Percentiles rank a stretch among this genome's conserved stretches.
Conservation (phyloP, 2,329 filamentous ascomycete genomes). For the Aspergillus thermomutatus region DNA sequence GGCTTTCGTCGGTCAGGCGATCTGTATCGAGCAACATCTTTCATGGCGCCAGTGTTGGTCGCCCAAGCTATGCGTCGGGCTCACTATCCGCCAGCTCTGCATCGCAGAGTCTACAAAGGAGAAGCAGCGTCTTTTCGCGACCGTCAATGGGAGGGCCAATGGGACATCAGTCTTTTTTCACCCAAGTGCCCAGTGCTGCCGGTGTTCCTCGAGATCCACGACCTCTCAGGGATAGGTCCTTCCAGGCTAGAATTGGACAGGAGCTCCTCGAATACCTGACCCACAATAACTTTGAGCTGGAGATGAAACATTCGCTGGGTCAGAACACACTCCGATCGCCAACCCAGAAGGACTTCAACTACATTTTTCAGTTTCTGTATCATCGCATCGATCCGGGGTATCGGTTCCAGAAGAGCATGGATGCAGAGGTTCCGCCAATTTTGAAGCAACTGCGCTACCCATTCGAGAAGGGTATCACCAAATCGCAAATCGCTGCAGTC, state of each 20-base stretch:
- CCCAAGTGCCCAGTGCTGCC: conserved; percentile 75
- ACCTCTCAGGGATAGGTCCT: conserved; percentile 75
- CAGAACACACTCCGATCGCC: conserved; percentile 89
- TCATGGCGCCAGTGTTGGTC: conserved; percentile 54
- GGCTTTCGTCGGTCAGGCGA: conserved; percentile 76
- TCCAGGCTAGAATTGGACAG: conserved; percentile 77
- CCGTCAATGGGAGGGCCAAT: conserved; percentile 65
- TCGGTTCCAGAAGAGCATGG: conserved; percentile 89
- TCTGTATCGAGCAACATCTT: conserved; percentile 71
- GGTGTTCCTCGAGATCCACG: conserved; percentile 84
- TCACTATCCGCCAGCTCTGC: conserved; percentile 53
- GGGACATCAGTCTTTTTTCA: conserved; percentile 89
- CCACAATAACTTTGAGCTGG: conserved; percentile 93
- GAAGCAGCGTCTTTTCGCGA: conserved; percentile 84
- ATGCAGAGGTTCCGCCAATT: conserved; percentile 88
- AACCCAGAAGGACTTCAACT: conserved; percentile 97
- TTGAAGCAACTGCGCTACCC: conserved; percentile 93
- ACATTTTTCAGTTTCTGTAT: conserved; percentile 97
- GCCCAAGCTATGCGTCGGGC: conserved; percentile 69
- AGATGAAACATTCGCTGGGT: conserved; percentile 92
- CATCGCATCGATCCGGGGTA: conserved; percentile 93
- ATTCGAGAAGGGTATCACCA: conserved; percentile 92
- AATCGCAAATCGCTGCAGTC: conserved; percentile 90
- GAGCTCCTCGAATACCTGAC: conserved; percentile 90
- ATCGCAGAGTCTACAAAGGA: conserved; percentile 53